Percentiles rank a stretch among this genome's conserved stretches.
Conservation (phyloP, 192 early-diverging fungal genomes). For the Coemansia sp. region DNA sequence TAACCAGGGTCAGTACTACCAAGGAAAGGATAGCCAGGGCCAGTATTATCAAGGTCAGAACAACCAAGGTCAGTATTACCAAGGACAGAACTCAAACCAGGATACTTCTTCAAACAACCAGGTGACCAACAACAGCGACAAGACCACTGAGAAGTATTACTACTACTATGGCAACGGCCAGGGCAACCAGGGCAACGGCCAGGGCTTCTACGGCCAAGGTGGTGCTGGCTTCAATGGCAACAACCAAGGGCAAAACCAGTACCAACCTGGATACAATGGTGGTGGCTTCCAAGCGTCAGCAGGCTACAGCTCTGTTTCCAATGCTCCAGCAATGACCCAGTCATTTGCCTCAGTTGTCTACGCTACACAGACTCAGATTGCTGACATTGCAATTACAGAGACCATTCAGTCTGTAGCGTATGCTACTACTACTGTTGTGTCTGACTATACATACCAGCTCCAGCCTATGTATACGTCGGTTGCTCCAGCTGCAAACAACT, state of each 20-base stretch:
- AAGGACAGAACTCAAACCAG: neutral
- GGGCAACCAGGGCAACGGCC: neutral
- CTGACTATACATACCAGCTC: neutral
- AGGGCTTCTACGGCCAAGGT: too few species aligned
- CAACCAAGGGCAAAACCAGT: neutral
- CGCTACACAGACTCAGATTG: neutral
- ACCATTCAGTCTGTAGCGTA: constrained; percentile 8
- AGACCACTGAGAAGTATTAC: neutral
- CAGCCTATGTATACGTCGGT: constrained; percentile 3
- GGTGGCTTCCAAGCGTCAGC: neutral
- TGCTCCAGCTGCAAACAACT: neutral
- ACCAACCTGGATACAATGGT: neutral
- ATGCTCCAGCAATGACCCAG: neutral
- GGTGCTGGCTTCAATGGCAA: neutral
- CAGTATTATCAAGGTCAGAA: neutral
- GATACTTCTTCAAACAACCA: neutral
- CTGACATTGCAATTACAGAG: constrained; percentile 1
- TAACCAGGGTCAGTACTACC: neutral
- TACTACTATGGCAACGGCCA: neutral
- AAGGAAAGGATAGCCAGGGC: neutral
- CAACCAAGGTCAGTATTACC: neutral
- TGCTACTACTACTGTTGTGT: neutral
- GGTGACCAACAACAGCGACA: neutral
- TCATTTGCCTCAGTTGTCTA: neutral
- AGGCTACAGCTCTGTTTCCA: neutral